Evolutionary conservation across 2,329 filamentous ascomycete species (phyloP).

Genomic region (Pseudocercospora fijiensis): DNA sequence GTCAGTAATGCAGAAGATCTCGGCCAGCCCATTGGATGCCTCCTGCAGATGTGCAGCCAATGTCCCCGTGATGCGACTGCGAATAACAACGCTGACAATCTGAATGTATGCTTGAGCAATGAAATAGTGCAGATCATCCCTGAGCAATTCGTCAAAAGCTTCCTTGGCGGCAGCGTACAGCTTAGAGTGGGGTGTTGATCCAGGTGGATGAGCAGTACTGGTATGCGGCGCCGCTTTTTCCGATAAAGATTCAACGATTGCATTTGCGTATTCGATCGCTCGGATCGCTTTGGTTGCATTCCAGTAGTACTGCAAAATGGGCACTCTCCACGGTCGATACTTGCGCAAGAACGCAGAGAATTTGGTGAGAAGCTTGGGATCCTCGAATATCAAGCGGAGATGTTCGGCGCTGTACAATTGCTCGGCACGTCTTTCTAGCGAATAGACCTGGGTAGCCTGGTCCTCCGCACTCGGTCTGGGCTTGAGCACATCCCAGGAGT

Average conservation of each 20-base stretch:
- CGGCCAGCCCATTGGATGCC: conserved; percentile 69
- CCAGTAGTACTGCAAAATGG: conserved; percentile 20
- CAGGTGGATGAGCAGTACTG: conserved; percentile 7
- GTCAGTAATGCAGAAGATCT: conserved; percentile 74
- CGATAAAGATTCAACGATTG: conserved; percentile 58
- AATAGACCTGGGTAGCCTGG: conserved; percentile 12
- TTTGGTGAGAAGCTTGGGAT: conserved; percentile 13
- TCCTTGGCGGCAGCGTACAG: conserved; percentile 61
- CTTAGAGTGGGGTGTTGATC: conserved; percentile 55
- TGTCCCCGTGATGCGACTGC: conserved; percentile 64
- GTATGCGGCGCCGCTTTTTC: conserved; percentile 45
- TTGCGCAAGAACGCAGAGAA: conserved; percentile 16
- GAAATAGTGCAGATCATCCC: conserved; percentile 69
- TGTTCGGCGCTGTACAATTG: conserved; percentile 19
- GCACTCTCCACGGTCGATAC: conserved; percentile 17
- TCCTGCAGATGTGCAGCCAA: conserved; percentile 62
- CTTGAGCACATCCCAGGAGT: conserved; percentile 19
- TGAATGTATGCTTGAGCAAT: conserved; percentile 67
- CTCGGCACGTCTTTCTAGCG: conserved; percentile 19
- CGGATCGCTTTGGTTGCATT: conserved; percentile 59
- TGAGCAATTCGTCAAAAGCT: conserved; percentile 63
- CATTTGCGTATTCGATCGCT: conserved; percentile 69
- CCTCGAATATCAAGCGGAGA: conserved; percentile 18
- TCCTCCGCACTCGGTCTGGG: conserved; percentile 8
- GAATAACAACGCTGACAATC: conserved; percentile 66